Evolutionary conservation across 2,329 filamentous ascomycete genomes (phyloP).

Genomic region (Cordyceps fumosorosea): DNA sequence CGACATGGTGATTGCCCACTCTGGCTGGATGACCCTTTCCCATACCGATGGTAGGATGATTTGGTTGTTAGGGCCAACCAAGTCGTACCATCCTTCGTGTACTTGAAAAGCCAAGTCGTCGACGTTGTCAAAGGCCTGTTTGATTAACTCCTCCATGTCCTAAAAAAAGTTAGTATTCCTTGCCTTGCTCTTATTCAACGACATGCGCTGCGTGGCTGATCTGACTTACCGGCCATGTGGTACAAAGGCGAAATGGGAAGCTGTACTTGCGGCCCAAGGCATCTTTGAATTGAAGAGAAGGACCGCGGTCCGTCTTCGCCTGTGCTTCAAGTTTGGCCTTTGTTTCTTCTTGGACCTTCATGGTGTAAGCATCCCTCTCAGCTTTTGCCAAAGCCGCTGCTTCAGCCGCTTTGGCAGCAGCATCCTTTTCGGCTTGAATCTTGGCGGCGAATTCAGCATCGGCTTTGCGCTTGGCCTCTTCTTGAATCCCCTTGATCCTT

Average conservation of each 20-base stretch:
- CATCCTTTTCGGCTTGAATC: slow-evolving; percentile 12
- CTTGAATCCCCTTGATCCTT: slow-evolving; percentile 30
- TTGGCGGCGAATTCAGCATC: slow-evolving; percentile 31
- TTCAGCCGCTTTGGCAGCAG: slow-evolving; percentile 26
- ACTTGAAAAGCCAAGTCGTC: slow-evolving; percentile 71
- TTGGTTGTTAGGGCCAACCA: slow-evolving; percentile 71
- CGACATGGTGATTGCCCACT: slow-evolving; percentile 49
- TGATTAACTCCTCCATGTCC: slow-evolving; percentile 83
- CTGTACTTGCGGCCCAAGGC: slow-evolving; percentile 86
- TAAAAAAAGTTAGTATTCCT: slow-evolving; percentile 26
- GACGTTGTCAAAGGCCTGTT: slow-evolving; percentile 75
- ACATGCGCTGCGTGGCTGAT: not conserved
- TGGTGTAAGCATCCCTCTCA: slow-evolving; percentile 37
- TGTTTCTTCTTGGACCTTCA: slow-evolving; percentile 46
- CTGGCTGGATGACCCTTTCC: slow-evolving; percentile 75
- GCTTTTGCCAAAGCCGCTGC: slow-evolving; percentile 29
- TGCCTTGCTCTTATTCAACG: not conserved
- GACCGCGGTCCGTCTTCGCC: slow-evolving; percentile 48
- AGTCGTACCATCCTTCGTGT: slow-evolving; percentile 70
- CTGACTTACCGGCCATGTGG: slow-evolving; percentile 68
- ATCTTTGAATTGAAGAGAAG: slow-evolving; percentile 84
- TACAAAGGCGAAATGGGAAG: slow-evolving; percentile 81
- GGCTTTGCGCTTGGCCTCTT: slow-evolving; percentile 32
- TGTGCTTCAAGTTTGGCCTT: slow-evolving; percentile 43
- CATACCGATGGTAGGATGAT: slow-evolving; percentile 74